Evolutionary conservation across 352 stramenopile genomes (phyloP).

Genomic region (Elongisporangium senticosum): DNA sequence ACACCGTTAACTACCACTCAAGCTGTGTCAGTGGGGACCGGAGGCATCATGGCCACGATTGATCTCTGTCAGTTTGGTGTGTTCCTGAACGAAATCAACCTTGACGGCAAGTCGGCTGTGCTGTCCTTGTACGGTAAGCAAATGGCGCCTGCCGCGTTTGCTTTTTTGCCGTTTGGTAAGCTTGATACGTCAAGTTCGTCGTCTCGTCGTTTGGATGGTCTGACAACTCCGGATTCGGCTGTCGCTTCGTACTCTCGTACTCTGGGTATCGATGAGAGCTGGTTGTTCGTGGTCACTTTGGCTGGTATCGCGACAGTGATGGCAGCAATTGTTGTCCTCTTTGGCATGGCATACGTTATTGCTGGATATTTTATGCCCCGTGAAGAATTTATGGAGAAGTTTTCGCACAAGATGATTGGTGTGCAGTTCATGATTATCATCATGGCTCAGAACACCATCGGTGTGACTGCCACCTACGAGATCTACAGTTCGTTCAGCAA

Average conservation of each 20-base stretch:
- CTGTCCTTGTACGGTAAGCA: slow-evolving; percentile 65
- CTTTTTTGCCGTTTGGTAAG: slow-evolving; percentile 71
- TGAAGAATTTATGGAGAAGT: slow-evolving; percentile 65
- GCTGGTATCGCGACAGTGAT: slow-evolving; percentile 73
- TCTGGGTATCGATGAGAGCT: slow-evolving; percentile 65
- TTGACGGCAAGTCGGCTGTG: slow-evolving; percentile 65
- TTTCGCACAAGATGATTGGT: slow-evolving; percentile 84
- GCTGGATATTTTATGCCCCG: slow-evolving; percentile 59
- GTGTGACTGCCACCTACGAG: slow-evolving; percentile 78
- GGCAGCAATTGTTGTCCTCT: slow-evolving; percentile 51
- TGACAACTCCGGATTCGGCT: slow-evolving; percentile 8
- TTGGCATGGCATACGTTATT: slow-evolving; percentile 51
- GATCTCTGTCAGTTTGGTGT: no score
- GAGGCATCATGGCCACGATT: no score
- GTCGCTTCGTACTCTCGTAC: slow-evolving; percentile 70
- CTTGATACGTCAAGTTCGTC: slow-evolving; percentile 7
- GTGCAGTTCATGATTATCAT: slow-evolving; percentile 67
- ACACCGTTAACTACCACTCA: slow-evolving; percentile 56
- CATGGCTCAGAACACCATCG: slow-evolving; percentile 81
- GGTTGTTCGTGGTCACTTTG: slow-evolving; percentile 77
- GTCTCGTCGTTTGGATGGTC: slow-evolving; percentile 1
- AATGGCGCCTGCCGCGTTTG: slow-evolving; percentile 71
- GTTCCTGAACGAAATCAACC: slow-evolving; percentile 67
- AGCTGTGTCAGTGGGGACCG: slow-evolving; percentile 63
- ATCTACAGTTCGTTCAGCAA: slow-evolving; percentile 71